A percentile compares a stretch with the other conserved stretches of the same genome.
phyloP scores from a whole-genome alignment of 2,329 filamentous ascomycete species.

The Rhinocladiella similis region DNA sequence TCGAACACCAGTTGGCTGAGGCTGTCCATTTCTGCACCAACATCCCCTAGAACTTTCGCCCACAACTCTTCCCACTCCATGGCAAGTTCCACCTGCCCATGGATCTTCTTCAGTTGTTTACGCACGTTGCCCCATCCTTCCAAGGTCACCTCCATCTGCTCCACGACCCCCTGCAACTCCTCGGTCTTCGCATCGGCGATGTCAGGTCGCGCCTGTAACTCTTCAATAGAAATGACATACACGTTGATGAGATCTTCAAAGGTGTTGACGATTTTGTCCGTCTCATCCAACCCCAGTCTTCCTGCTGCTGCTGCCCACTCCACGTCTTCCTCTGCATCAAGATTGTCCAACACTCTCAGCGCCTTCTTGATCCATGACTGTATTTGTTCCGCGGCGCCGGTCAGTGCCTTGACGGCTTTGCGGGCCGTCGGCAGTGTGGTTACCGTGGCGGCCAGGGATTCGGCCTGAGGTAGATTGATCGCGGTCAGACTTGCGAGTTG shows the following conservation, averaged over 20 bases:
- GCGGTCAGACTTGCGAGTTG: slow-evolving; percentile 91
- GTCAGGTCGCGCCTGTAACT: slow-evolving; percentile 77
- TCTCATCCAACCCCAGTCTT: slow-evolving; percentile 52
- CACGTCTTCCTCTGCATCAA: slow-evolving; percentile 95
- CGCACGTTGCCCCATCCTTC: slow-evolving; percentile 83
- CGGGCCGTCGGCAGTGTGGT: slow-evolving; percentile 81
- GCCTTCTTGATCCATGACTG: slow-evolving; percentile 92
- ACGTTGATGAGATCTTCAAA: slow-evolving; percentile 90
- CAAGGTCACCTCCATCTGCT: slow-evolving; percentile 86
- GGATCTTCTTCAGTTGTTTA: slow-evolving; percentile 72
- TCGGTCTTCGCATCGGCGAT: slow-evolving; percentile 69
- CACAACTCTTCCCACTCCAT: slow-evolving; percentile 99
- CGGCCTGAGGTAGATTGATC: slow-evolving; percentile 82
- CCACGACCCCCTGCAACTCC: slow-evolving; percentile 72
- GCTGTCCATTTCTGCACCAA: slow-evolving; percentile 82
- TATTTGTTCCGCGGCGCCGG: slow-evolving; percentile 88
- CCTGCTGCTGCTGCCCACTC: slow-evolving; percentile 94
- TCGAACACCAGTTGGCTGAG: slow-evolving; percentile 84
- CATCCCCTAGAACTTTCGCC: slow-evolving; percentile 90
- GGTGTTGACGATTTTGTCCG: slow-evolving; percentile 69
- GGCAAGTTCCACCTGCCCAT: slow-evolving; percentile 88
- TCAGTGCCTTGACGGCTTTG: slow-evolving; percentile 78
- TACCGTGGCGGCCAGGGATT: slow-evolving; percentile 78
- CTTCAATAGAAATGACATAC: slow-evolving; percentile 91
- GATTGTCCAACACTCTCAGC: slow-evolving; percentile 78